Conservation (phyloP, 164 flowering plant species). For the Houttuynia cordata region DNA sequence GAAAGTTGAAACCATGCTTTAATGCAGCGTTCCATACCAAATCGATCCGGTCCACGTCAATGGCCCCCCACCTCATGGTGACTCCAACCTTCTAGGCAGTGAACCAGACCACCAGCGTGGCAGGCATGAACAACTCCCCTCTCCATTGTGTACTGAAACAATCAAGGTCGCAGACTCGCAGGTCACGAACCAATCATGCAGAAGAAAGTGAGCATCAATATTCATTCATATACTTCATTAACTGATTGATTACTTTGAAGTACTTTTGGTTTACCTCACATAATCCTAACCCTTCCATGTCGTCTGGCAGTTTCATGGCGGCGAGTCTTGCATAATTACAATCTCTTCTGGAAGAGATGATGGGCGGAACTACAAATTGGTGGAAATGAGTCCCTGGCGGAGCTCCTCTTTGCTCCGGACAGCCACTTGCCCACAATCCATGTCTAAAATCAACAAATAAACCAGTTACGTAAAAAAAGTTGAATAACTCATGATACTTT, state of each 20-base stretch:
- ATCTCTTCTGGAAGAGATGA: slow-evolving; percentile 53
- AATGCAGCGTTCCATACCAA: slow-evolving; percentile 84
- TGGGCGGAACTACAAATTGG: slow-evolving; percentile 89
- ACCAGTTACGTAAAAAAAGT: too few relatives aligned
- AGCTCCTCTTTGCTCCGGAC: slow-evolving; percentile 72
- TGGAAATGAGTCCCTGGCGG: slow-evolving; percentile 83
- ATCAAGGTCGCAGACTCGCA: too few relatives aligned
- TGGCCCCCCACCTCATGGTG: slow-evolving; percentile 96
- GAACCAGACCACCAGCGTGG: slow-evolving; percentile 93
- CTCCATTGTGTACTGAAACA: slow-evolving; percentile 64
- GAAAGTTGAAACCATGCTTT: slow-evolving; percentile 55
- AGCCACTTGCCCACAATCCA: slow-evolving; percentile 96
- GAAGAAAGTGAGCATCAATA: too few relatives aligned
- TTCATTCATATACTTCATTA: not conserved
- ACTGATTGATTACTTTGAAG: not conserved
- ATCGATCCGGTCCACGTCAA: slow-evolving; percentile 76
- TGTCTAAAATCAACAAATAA: slow-evolving; percentile 24
- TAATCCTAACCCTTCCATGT: slow-evolving; percentile 65
- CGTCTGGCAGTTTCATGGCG: slow-evolving; percentile 79
- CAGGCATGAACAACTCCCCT: slow-evolving; percentile 95
- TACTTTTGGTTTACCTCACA: slow-evolving; percentile 55
- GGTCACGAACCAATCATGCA: not conserved
- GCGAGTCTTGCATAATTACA: slow-evolving; percentile 89
- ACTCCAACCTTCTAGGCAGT: slow-evolving; percentile 70
- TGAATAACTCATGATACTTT: too few relatives aligned